These are phyloP conservation scores for Ceratobasidium theobromae DNA, from an alignment of 1,284 basidiomycete genomes.

Conservation along the genomic window DNA sequence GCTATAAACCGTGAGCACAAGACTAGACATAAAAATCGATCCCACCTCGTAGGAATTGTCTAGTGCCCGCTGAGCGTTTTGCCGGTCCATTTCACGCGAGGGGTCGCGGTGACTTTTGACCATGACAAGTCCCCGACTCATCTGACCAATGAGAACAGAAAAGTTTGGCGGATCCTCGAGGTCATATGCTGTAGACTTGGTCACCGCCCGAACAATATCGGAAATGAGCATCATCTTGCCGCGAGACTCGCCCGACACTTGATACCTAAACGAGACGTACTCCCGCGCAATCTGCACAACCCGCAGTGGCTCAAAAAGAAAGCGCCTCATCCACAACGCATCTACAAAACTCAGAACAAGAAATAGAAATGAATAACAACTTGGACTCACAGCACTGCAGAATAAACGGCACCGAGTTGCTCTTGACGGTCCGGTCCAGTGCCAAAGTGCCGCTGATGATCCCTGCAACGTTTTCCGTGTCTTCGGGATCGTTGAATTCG, in stretches of 20 bases:
- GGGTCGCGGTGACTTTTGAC: background rate
- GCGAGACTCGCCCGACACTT: background rate
- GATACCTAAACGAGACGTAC: background rate
- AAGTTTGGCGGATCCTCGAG: background rate
- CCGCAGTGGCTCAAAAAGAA: background rate
- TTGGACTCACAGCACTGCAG: background rate
- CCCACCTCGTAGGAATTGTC: background rate
- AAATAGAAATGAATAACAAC: too few species aligned
- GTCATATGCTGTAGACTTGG: background rate
- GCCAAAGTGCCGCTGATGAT: background rate
- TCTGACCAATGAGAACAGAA: background rate
- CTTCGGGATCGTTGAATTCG: background rate
- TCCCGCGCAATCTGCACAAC: background rate
- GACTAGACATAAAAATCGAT: background rate
- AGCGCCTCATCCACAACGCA: background rate
- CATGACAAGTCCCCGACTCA: background rate
- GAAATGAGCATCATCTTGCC: background rate
- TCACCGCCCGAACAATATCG: background rate
- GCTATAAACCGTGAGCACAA: background rate
- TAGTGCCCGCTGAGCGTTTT: background rate
- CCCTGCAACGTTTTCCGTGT: background rate
- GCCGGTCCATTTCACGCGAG: background rate
- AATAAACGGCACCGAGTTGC: conserved; percentile 12
- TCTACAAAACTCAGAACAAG: too few species aligned
- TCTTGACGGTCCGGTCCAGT: background rate